Conservation (phyloP, 169 alveolate species). For the Hepatocystis sp. region DNA sequence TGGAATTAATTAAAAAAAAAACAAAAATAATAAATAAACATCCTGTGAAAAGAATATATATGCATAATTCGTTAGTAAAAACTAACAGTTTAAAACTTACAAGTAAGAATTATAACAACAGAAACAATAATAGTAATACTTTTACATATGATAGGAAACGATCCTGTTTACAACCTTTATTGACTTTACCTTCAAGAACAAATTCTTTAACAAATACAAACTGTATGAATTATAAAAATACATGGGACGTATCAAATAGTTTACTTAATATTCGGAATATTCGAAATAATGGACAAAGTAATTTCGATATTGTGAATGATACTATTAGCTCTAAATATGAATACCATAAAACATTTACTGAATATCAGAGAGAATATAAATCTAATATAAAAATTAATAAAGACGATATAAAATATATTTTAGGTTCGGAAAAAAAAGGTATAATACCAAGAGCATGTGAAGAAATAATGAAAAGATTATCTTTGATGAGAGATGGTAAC, state of each 20-base stretch:
- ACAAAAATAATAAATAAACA: conserved; percentile 23
- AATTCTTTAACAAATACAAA: conserved; percentile 38
- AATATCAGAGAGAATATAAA: conserved; percentile 56
- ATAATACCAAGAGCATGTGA: conserved; percentile 86
- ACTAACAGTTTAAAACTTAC: conserved; percentile 43
- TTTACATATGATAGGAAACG: conserved; percentile 64
- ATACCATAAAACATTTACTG: conserved; percentile 58
- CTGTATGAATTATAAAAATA: conserved; percentile 22
- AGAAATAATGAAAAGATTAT: conserved; percentile 76
- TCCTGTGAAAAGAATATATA: conserved; percentile 8
- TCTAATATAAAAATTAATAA: conserved; percentile 22
- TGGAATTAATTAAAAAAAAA: conserved; percentile 73
- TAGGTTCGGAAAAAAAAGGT: conserved; percentile 79
- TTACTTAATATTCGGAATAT: conserved; percentile 15
- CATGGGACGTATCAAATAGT: conserved; percentile 11
- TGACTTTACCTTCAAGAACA: conserved; percentile 48
- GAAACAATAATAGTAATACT: conserved; percentile 48
- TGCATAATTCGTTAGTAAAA: conserved; percentile 19
- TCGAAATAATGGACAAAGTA: conserved; percentile 14
- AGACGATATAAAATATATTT: conserved; percentile 44
- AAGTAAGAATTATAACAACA: not conserved
- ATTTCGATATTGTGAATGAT: conserved; percentile 39
- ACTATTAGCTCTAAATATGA: conserved; percentile 57
- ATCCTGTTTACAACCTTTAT: conserved; percentile 73
- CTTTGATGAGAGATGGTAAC: conserved; percentile 6